phyloP scores from a whole-genome alignment of 176 grass and related monocot species.

The Elaeis guineensis region DNA sequence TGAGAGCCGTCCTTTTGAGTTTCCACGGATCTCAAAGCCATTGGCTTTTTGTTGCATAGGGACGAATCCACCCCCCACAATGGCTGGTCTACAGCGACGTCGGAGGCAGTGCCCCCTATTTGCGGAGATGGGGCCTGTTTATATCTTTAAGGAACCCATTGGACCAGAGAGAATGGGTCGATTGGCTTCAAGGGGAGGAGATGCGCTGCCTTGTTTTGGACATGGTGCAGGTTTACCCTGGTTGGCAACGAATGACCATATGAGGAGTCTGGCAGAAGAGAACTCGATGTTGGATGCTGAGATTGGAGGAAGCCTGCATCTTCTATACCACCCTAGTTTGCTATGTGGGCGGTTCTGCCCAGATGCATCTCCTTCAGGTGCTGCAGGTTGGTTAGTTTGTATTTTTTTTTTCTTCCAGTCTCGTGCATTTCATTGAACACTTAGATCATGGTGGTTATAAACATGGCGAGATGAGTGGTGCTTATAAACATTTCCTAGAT shows the following conservation, averaged over 20 bases:
- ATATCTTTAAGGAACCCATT: constrained; percentile 96
- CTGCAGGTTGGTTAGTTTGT: constrained; percentile 54
- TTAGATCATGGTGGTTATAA: too few relatives aligned
- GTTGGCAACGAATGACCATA: constrained; percentile 52
- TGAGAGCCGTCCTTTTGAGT: constrained; percentile 84
- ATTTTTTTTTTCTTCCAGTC: background rate
- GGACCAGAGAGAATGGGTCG: constrained; percentile 71
- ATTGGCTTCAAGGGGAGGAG: constrained; percentile 61
- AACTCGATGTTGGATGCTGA: constrained; percentile 54
- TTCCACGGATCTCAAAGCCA: constrained; percentile 86
- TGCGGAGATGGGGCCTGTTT: constrained; percentile 96
- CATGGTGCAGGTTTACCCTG: constrained; percentile 89
- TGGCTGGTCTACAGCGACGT: constrained; percentile 85
- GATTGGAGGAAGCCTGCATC: constrained; percentile 60
- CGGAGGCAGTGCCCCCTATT: constrained; percentile 78
- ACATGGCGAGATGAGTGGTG: too few relatives aligned
- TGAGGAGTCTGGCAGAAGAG: constrained; percentile 58
- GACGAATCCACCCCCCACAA: constrained; percentile 92
- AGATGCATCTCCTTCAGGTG: constrained; percentile 90
- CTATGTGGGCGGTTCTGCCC: constrained; percentile 79
- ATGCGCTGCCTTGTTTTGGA: constrained; percentile 75
- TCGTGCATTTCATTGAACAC: constrained; percentile 1
- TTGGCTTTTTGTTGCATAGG: constrained; percentile 89
- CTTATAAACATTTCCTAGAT: too few relatives aligned
- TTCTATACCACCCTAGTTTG: constrained; percentile 88